Conservation (phyloP, 1,284 basidiomycete genomes). For the Xerocomus minutiporus region DNA sequence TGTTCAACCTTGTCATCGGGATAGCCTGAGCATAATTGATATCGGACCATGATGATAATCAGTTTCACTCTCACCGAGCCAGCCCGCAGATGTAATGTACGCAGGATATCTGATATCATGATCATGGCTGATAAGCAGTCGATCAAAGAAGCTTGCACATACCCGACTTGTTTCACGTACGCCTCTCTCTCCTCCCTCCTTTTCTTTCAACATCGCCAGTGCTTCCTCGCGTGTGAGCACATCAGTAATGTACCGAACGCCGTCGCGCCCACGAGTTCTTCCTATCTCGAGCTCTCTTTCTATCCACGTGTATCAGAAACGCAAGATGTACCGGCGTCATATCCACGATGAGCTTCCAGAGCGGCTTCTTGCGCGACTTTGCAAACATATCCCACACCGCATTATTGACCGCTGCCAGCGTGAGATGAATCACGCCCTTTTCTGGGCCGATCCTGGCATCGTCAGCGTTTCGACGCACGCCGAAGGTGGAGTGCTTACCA, state of each 20-base stretch:
- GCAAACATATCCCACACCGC: constrained; percentile 82
- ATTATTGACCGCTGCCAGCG: constrained; percentile 74
- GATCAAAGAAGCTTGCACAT: constrained; percentile 11
- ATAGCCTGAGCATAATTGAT: constrained; percentile 43
- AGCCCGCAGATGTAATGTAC: constrained; percentile 93
- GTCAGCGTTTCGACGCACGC: background rate
- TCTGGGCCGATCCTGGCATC: constrained; percentile 71
- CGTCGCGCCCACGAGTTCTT: constrained; percentile 79
- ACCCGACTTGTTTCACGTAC: constrained; percentile 63
- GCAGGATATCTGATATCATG: constrained; percentile 71
- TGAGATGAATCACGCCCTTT: constrained; percentile 80
- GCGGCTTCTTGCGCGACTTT: constrained; percentile 65
- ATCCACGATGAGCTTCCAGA: constrained; percentile 82
- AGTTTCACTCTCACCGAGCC: constrained; percentile 53
- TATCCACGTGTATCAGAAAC: constrained; percentile 9
- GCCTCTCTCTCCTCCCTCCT: constrained; percentile 71
- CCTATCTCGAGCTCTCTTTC: constrained; percentile 39
- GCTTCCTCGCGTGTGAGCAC: constrained; percentile 88
- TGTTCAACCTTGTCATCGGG: constrained; percentile 84
- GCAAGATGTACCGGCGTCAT: constrained; percentile 61
- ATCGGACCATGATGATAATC: background rate
- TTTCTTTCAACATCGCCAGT: constrained; percentile 72
- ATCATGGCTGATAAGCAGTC: background rate
- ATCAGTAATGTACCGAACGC: constrained; percentile 91
- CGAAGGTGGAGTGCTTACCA: constrained; percentile 53